These are phyloP conservation scores for Magnolia changhungtana DNA, from an alignment of 164 flowering plant genomes.

Conservation along the genomic window DNA sequence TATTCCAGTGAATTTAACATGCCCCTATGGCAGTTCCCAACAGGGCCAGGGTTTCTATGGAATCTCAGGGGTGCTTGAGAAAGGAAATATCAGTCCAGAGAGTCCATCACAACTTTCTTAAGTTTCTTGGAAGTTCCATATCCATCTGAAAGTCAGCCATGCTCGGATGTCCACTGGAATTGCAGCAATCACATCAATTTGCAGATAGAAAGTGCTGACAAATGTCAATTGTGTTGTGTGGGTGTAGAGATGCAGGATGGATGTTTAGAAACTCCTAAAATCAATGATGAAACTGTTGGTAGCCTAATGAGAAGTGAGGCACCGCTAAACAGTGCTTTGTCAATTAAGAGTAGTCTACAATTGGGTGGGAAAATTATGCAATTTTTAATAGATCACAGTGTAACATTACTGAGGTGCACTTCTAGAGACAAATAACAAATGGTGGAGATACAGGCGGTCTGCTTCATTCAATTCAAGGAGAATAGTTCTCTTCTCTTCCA, in stretches of 20 bases:
- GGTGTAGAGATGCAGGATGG: slow-evolving; percentile 41
- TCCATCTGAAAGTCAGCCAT: slow-evolving; percentile 25
- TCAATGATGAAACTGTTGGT: slow-evolving; percentile 25
- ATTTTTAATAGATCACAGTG: slow-evolving; percentile 30
- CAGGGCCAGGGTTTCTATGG: slow-evolving; percentile 42
- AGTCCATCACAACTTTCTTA: slow-evolving; percentile 30
- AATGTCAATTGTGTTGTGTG: slow-evolving; percentile 31
- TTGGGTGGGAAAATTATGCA: slow-evolving; percentile 43
- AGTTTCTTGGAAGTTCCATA: slow-evolving; percentile 35
- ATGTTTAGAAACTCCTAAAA: slow-evolving; percentile 17
- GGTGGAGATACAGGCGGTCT: no score
- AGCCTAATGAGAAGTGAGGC: slow-evolving; percentile 32
- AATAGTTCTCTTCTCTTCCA: no score
- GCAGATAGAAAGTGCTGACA: slow-evolving; percentile 31
- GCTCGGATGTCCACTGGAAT: slow-evolving; percentile 29
- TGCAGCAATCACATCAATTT: slow-evolving; percentile 33
- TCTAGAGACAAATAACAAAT: no score
- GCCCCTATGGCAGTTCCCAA: slow-evolving; percentile 9
- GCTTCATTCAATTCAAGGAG: no score
- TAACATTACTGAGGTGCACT: slow-evolving; percentile 32
- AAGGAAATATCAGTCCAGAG: slow-evolving; percentile 19
- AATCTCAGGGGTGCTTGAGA: slow-evolving; percentile 38
- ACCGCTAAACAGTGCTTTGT: slow-evolving; percentile 31
- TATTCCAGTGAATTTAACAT: slow-evolving; percentile 7
- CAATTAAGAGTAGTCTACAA: slow-evolving; percentile 45